These are phyloP conservation scores for Grosmannia clavigera DNA, from an alignment of 2,329 filamentous ascomycete genomes.

Conservation along the genomic window DNA sequence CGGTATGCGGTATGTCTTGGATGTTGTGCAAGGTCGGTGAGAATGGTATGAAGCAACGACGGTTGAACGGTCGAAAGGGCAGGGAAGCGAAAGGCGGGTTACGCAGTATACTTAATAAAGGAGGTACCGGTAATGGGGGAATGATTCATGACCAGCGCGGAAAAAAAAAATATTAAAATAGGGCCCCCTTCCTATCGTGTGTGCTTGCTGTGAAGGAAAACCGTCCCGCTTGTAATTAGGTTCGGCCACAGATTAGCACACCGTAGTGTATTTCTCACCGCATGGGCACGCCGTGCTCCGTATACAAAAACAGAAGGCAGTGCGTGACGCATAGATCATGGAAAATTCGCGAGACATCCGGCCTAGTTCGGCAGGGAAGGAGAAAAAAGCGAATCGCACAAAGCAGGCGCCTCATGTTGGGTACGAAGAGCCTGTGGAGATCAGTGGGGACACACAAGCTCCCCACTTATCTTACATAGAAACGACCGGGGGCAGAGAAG, in stretches of 20 bases:
- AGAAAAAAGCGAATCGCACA: background rate
- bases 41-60: background rate
- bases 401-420: background rate
- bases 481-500: background rate
- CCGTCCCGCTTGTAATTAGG: constrained; percentile 1
- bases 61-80: background rate
- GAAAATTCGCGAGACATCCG: constrained; percentile 5
- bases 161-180: background rate
- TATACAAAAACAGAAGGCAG: background rate
- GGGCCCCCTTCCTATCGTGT: background rate
- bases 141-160: background rate
- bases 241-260: background rate
- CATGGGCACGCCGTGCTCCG: background rate
- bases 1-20: background rate
- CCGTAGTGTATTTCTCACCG: background rate
- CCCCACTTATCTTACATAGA: constrained; percentile 1
- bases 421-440: constrained; percentile 2
- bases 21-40: background rate
- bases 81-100: background rate
- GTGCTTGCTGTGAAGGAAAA: background rate
- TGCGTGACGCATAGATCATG: constrained; percentile 2
- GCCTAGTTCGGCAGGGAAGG: constrained; percentile 1
- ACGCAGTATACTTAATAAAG: background rate
- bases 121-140: background rate
- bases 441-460: constrained; percentile 1